Percentiles rank a stretch among this genome's conserved stretches.
Evolutionary conservation across 2,329 filamentous ascomycete genomes (phyloP).

Genomic region (Scleromitrula shiraiana): DNA sequence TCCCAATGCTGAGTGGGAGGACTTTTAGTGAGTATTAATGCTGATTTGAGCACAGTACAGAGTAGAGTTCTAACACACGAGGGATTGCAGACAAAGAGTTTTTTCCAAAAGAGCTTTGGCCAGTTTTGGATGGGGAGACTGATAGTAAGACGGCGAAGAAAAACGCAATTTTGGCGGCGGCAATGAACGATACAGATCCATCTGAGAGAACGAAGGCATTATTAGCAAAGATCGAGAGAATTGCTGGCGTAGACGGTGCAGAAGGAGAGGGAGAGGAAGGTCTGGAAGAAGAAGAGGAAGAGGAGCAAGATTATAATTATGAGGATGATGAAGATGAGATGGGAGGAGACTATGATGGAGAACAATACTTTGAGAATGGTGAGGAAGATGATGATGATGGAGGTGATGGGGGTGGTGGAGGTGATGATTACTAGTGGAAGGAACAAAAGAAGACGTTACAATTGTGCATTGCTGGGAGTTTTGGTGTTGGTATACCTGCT

Average conservation of each 20-base stretch:
- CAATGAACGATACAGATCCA: slow-evolving; percentile 22
- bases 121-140: slow-evolving; percentile 38
- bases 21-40: slow-evolving; percentile 41
- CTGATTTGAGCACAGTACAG: not conserved
- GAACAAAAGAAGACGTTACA: not conserved
- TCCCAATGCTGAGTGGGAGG: slow-evolving; percentile 46
- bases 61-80: not conserved
- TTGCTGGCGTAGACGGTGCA: slow-evolving; percentile 28
- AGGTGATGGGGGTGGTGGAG: slow-evolving; percentile 34
- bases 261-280: slow-evolving; percentile 33
- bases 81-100: slow-evolving; percentile 41
- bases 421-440: slow-evolving; percentile 19
- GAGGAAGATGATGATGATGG: slow-evolving; percentile 47
- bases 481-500: not conserved
- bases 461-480: not conserved
- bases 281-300: slow-evolving; percentile 36
- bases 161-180: slow-evolving; percentile 26
- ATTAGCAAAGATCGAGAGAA: slow-evolving; percentile 20
- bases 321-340: slow-evolving; percentile 53
- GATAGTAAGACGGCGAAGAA: slow-evolving; percentile 26
- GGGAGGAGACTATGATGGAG: slow-evolving; percentile 55
- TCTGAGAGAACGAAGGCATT: slow-evolving; percentile 21
- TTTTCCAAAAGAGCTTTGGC: slow-evolving; percentile 51
- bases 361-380: slow-evolving; percentile 56
- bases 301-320: slow-evolving; percentile 35